Conservation (phyloP, 768 basidiomycete species). For the Pluteus cervinus region DNA sequence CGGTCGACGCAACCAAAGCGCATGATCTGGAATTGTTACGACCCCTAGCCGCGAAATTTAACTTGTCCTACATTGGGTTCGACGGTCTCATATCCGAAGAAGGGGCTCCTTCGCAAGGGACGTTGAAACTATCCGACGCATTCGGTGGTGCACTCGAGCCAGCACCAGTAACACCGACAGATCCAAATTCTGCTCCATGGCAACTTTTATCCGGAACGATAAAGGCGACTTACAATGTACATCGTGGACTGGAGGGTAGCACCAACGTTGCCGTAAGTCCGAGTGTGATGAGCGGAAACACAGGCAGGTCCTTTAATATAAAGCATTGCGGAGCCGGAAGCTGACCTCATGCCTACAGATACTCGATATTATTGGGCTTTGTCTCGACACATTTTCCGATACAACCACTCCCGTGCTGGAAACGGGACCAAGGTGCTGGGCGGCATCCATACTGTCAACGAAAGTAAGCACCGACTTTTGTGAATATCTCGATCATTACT, state of each 20-base stretch:
- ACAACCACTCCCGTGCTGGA: slow-evolving; percentile 38
- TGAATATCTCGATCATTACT: slow-evolving; percentile 4
- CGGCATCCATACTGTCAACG: slow-evolving; percentile 67
- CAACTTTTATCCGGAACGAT: slow-evolving; percentile 57
- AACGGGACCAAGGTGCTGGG: slow-evolving; percentile 21
- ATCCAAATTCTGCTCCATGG: slow-evolving; percentile 38
- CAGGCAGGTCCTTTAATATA: slow-evolving; percentile 28
- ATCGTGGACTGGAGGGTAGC: slow-evolving; percentile 26
- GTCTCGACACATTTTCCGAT: slow-evolving; percentile 63
- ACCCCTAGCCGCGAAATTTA: slow-evolving; percentile 43
- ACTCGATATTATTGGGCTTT: slow-evolving; percentile 56
- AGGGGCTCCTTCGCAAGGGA: slow-evolving; percentile 33
- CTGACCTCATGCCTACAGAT: slow-evolving; percentile 33
- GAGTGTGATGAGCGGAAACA: slow-evolving; percentile 56
- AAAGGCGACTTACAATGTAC: slow-evolving; percentile 51
- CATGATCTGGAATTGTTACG: slow-evolving; percentile 41
- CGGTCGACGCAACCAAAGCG: slow-evolving; percentile 36
- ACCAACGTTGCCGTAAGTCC: slow-evolving; percentile 42
- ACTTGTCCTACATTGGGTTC: slow-evolving; percentile 57
- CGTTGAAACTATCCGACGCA: slow-evolving; percentile 45
- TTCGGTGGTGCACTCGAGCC: slow-evolving; percentile 52
- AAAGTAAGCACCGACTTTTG: slow-evolving; percentile 37
- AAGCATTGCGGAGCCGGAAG: slow-evolving; percentile 3
- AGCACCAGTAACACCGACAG: slow-evolving; percentile 56
- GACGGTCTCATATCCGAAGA: slow-evolving; percentile 31